Base-by-base conservation (phyloP, 2,329 filamentous ascomycete species). In the Cyclaneusma minus region DNA sequence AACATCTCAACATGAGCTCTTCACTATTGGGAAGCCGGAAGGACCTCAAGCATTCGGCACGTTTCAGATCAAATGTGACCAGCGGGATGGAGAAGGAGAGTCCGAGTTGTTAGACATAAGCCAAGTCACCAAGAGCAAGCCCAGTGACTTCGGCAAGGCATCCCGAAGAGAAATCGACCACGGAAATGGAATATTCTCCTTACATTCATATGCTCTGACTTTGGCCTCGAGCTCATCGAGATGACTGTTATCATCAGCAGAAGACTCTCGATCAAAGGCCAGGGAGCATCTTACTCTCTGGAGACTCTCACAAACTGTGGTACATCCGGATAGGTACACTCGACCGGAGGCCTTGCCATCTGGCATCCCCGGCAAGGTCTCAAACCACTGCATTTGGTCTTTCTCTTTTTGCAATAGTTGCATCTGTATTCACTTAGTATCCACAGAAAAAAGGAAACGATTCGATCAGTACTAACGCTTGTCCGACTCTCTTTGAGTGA, bases 311-410 rank as follows among this genome's bases (percentile, higher is more conserved):
- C 28, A 14, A 35, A 39, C 22, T 34, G 36, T 22, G 35, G 27
- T 9, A 31, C 21, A 11, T 39, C 34, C 6, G 37, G 29, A 13
- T 42, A 42, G 16, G 29, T 25, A 28, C 39, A 42, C 18, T 31
- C 22, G 12, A 23, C 15, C 21, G 26, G 15, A 13, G 22, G 29
- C 14, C 32, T 27, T 13, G 30, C 29, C 12, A 25, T 28, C 13
- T 14, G 16, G 16, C 39, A 42, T 22, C 31, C 32, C 21, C 33
- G 27, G 22, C 39, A 42, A 10, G 39, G 31, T 13, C 21, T 24
- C 20, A 29, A 33, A 16, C 36, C 39, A 5, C 24, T 25, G 17
- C 39, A 42, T 29, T 38, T 40, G 6, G 38, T 42, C 23, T 42
- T 42, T 8, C 38, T 28, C 15, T 30, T 36, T 24, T 34, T 33